Evolutionary conservation across 495 filamentous ascomycete genomes (phyloP), one percentile per base, ranked within the genome.

Genomic region (Penicillium pulvis): DNA sequence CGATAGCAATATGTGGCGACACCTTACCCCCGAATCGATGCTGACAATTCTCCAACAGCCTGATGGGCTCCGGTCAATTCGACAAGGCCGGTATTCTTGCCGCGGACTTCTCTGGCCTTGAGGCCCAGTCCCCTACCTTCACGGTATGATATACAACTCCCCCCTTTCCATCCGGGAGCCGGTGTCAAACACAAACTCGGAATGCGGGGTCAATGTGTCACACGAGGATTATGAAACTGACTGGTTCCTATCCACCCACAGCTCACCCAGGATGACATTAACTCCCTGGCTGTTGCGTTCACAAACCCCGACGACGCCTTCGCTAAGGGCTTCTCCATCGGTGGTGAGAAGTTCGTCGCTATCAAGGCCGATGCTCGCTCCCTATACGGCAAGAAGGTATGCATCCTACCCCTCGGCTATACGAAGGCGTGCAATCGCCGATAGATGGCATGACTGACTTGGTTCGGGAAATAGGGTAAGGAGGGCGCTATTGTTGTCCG

Each of bases 81-180:
- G 89, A 94, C 81, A 87, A 90, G 77, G 94, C 85, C 65, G 90
- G 90, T 68, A 95, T 97, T 73, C 85, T 93, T 78, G 90, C 87
- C 75, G 77, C 74, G 57, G 86, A 88, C 59, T 91, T 92, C 69
- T 89, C 90, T 70, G 90, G 86, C 70, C 80, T 87, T 62, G 96
- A 93, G 91, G 93, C 93, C 56, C 68, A 78, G n/a, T 83, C 85
- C 20, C 17, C 81, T 19, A 83, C 79, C 59, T 95, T 95, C 79
- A 73, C 72, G 62, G 92, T 96, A 86, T 36, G 59, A 36, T 19
- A 14, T 14, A 16, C 39, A 8, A 39, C 28, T 42, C 1, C 19
- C 16, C 17, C 14, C 30, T n/a, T 26, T 36, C 10, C 23, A 23
- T 69, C 53, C 53, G 48, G 59, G 17, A 42, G 4, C 16, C 42